Conservation (phyloP, 352 stramenopile species). For the Globisporangium iwayamae region DNA sequence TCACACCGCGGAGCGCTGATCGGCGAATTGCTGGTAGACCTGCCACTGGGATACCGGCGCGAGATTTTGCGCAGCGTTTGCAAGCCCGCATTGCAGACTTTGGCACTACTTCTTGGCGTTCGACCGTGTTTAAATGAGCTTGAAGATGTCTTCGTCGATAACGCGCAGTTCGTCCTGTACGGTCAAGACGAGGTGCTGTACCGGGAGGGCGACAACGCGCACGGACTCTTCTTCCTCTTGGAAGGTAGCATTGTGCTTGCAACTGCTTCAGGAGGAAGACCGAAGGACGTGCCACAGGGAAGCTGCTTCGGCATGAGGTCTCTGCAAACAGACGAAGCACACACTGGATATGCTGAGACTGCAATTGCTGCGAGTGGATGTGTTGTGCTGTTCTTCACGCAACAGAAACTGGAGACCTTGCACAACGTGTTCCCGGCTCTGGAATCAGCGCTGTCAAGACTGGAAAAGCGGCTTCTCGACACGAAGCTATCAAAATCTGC, state of each 20-base stretch:
- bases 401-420: slow-evolving; percentile 21
- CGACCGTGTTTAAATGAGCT: slow-evolving; percentile 24
- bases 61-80: slow-evolving; percentile 39
- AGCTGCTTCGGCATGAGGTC: slow-evolving; percentile 34
- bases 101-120: slow-evolving; percentile 23
- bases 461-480: slow-evolving; percentile 27
- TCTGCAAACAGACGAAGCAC: slow-evolving; percentile 15
- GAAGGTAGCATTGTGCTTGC: slow-evolving; percentile 20
- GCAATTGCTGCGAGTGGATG: slow-evolving; percentile 30
- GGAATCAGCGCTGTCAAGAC: slow-evolving; percentile 14
- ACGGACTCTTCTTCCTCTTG: slow-evolving; percentile 31
- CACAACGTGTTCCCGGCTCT: slow-evolving; percentile 27
- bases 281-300: slow-evolving; percentile 23
- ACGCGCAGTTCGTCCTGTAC: slow-evolving; percentile 34
- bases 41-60: slow-evolving; percentile 27
- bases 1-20: slow-evolving; percentile 41
- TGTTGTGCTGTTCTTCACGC: slow-evolving; percentile 30
- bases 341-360: slow-evolving; percentile 29
- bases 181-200: slow-evolving; percentile 41
- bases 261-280: slow-evolving; percentile 11
- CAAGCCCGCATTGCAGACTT: slow-evolving; percentile 30
- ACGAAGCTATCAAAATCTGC: slow-evolving; percentile 30
- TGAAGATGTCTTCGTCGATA: slow-evolving; percentile 33
- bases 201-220: slow-evolving; percentile 32
- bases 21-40: slow-evolving; percentile 29